Evolutionary conservation across 176 grass and related monocot species (phyloP).

Genomic region (sorghum (Sorghum bicolor)): Sorghum_bicolor_NCBIv3 NC_012877.2:59762501-59763000

Average conservation of each 20-base stretch:
- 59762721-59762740: background rate
- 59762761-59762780: background rate
- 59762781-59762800: background rate
- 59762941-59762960: background rate
- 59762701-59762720: too few species aligned
- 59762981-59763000: background rate
- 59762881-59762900: background rate
- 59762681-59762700: too few species aligned
- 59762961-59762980: background rate
- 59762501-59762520: too few species aligned
- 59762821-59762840: slow-evolving; percentile 5
- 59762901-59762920: background rate
- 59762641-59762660: too few species aligned
- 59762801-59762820: too few species aligned
- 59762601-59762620: too few species aligned
- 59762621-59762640: too few species aligned
- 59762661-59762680: too few species aligned
- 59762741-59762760: background rate
- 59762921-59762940: background rate
- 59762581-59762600: too few species aligned
- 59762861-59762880: background rate
- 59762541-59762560: too few species aligned
- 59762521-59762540: too few species aligned
- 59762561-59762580: too few species aligned
- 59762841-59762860: background rate